phyloP scores from a whole-genome alignment of 345 rosid species.

The Ricinus communis region DNA sequence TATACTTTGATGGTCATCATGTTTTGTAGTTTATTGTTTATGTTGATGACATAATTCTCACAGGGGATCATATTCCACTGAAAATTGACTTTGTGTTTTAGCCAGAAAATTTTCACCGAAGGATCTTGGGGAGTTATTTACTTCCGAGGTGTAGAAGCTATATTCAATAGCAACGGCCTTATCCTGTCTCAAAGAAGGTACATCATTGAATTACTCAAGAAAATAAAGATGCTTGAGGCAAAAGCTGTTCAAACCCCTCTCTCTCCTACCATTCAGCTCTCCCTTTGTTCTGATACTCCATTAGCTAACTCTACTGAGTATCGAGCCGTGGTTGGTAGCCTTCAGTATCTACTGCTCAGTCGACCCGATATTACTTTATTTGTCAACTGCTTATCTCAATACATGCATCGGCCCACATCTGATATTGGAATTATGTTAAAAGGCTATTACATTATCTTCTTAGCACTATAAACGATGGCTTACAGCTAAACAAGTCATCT shows the following conservation, averaged over 20 bases:
- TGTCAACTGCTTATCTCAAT: neutral
- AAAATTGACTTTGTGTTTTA: neutral
- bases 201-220: neutral
- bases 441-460: neutral
- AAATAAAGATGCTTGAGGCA: neutral
- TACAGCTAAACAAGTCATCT: neutral
- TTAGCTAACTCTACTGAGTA: too few species aligned
- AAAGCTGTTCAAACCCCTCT: neutral
- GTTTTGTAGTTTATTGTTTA: neutral
- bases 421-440: neutral
- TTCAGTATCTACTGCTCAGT: too few species aligned
- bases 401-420: neutral
- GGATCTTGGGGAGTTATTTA: neutral
- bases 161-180: neutral
- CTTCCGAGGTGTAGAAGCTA: neutral
- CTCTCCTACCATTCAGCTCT: too few species aligned
- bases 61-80: neutral
- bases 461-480: neutral
- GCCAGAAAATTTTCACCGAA: neutral
- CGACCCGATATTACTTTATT: neutral
- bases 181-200: neutral
- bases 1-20: neutral
- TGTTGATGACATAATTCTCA: neutral
- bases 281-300: too few species aligned
- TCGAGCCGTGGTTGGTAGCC: too few species aligned